Conservation (phyloP, 257 asterid genomes). For the Solanum pinnatisectum region DNA sequence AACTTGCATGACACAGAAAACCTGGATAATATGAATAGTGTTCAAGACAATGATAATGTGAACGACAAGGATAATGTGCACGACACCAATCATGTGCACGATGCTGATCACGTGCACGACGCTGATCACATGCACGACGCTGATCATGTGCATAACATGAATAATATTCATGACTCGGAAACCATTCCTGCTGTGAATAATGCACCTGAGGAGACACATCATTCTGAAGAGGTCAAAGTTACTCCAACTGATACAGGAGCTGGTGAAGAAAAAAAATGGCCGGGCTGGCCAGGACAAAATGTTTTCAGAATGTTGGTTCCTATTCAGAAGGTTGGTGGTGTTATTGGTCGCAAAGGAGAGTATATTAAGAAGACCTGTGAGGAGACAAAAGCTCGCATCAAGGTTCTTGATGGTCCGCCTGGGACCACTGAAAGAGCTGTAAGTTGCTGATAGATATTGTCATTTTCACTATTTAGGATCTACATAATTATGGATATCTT, state of each 20-base stretch:
- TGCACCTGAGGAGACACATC: conserved; percentile 22
- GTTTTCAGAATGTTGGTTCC: conserved; percentile 62
- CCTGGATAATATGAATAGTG: background rate
- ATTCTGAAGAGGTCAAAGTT: conserved; percentile 24
- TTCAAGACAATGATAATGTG: background rate
- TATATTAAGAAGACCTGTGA: conserved; percentile 55
- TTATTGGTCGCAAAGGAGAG: conserved; percentile 76
- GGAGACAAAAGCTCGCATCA: conserved; percentile 69
- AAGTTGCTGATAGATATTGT: conserved; percentile 18
- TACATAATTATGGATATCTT: background rate
- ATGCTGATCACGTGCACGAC: background rate
- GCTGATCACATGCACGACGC: background rate
- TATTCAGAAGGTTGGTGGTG: conserved; percentile 59
- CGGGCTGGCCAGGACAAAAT: conserved; percentile 82
- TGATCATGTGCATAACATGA: background rate
- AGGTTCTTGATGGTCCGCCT: conserved; percentile 66
- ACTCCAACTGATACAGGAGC: conserved; percentile 19
- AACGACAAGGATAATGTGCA: background rate
- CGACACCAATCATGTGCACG: background rate
- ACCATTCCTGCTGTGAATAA: background rate
- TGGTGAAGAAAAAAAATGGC: conserved; percentile 58
- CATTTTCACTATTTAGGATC: background rate
- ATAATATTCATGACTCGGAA: background rate
- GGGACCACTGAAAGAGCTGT: conserved; percentile 68
- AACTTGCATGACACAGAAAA: conserved; percentile 5